Percentiles rank a stretch among this genome's conserved stretches.
phyloP scores from a whole-genome alignment of 352 stramenopile genomes.

The Globisporangium acanthophoron region DNA sequence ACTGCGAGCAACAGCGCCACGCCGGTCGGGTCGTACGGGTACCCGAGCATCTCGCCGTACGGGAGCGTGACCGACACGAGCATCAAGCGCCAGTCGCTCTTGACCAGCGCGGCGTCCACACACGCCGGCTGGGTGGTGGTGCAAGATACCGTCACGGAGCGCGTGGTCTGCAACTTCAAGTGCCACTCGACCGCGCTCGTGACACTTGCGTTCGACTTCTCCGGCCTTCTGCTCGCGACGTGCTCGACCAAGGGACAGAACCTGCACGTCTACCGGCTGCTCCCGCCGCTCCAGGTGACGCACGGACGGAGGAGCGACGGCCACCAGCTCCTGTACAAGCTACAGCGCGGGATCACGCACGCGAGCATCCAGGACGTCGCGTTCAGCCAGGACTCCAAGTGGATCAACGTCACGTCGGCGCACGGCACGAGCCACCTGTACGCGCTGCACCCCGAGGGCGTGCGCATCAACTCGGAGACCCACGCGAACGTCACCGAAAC shows the following conservation, averaged over 20 bases:
- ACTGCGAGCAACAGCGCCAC: constrained; percentile 14
- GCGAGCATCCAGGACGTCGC: constrained; percentile 78
- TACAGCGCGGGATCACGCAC: constrained; percentile 84
- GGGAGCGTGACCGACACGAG: constrained; percentile 8
- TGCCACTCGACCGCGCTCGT: constrained; percentile 73
- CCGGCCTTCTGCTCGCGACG: constrained; percentile 67
- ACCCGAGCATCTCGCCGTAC: constrained; percentile 14
- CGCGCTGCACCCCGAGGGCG: constrained; percentile 68
- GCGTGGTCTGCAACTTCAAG: constrained; percentile 65
- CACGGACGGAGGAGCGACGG: constrained; percentile 5
- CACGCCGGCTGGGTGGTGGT: constrained; percentile 61
- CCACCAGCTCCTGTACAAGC: constrained; percentile 76
- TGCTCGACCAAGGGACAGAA: constrained; percentile 84
- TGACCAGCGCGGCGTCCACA: constrained; percentile 13
- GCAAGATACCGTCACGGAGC: constrained; percentile 53
- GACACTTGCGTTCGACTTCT: constrained; percentile 70
- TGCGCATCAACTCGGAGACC: constrained; percentile 58
- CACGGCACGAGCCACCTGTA: constrained; percentile 86
- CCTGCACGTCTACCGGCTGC: constrained; percentile 76
- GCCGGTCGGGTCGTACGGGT: constrained; percentile 12
- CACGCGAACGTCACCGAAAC: constrained; percentile 38
- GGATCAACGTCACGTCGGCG: constrained; percentile 80
- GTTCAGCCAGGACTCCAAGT: constrained; percentile 83
- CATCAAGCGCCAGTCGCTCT: constrained; percentile 11
- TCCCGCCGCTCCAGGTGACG: constrained; percentile 42